Base-by-base conservation (phyloP, 805 yeast species). In the Zygosaccharomyces bisporus region DNA sequence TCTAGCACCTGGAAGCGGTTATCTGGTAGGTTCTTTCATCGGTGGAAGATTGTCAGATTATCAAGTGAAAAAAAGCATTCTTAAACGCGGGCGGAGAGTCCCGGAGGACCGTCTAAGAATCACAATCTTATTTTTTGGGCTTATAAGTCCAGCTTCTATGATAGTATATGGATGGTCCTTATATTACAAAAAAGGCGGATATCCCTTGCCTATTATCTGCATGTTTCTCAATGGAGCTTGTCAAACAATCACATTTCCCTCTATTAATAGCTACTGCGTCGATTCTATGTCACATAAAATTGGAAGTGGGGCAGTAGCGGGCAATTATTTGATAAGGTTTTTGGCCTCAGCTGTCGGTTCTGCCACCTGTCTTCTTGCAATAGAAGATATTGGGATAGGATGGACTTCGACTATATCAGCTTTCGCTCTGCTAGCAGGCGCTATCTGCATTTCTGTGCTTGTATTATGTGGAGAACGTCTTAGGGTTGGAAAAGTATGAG, bases 1-100 rank as follows among this genome's bases (percentile, higher is more conserved):
- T 51, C 56, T 79, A 3, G 74, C 82, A 3, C 81, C 83, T 0
- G 83, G 82, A 1, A 10, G 60, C n/a, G 84, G 84, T 0, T 76
- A 75, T 50, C 35, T 77, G 1, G 27, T 56, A 0, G 83, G 83
- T 0, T 70, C 79, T 5, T 64, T 72, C 17, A 44, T 73, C 47
- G 83, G 83, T 4, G 83, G 83, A 0, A 55, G 59, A 40, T 74
- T 68, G 65, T 77, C 83, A 0, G 83, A 79, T 56, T 56, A 60
- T 39, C 63, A 65, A 29, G 80, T 76, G 4, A 67, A 64, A 39
- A 67, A 67, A 49, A 73, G 72, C 58, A 71, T 71, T 10, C 58
- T 55, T 39, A 66, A 61, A 14, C 60, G 73, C 42, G 63, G 65
- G 6, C 77, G 77, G 1, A 53, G 81, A 41, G 63, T 77, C 0